A percentile compares a stretch with the other conserved stretches of the same genome.
These are phyloP conservation scores for Colletotrichum sp. DNA, from an alignment of 2,329 filamentous ascomycete species.

Conservation along the genomic window DNA sequence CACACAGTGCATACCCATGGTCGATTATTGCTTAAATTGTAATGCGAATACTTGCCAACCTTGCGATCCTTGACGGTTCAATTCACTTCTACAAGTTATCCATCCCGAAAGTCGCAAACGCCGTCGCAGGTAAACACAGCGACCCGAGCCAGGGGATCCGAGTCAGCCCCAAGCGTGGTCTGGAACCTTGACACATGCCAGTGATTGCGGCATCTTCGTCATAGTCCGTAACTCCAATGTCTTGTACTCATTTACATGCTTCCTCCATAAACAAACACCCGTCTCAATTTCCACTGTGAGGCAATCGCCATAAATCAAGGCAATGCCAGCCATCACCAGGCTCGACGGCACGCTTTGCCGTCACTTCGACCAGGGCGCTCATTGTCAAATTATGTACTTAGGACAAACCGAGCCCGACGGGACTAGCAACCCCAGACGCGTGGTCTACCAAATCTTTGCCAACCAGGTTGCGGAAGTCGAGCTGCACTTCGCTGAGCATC, in stretches of 20 bases:
- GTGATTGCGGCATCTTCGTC: background rate
- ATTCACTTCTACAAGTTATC: background rate
- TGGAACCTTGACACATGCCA: background rate
- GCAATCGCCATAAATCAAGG: background rate
- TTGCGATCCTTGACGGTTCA: background rate
- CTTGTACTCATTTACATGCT: background rate
- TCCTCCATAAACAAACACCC: background rate
- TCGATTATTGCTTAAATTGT: background rate
- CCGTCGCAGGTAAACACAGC: constrained; percentile 3
- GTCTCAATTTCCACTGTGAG: background rate
- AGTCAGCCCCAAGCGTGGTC: background rate
- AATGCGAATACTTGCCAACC: background rate
- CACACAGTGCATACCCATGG: background rate
- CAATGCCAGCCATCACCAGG: background rate
- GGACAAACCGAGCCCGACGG: constrained; percentile 49
- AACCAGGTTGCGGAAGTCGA: constrained; percentile 88
- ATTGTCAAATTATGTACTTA: constrained; percentile 5
- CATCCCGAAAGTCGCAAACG: background rate
- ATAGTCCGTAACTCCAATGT: background rate
- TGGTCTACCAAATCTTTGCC: constrained; percentile 57
- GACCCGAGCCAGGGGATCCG: background rate
- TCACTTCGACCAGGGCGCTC: background rate
- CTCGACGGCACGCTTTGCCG: background rate
- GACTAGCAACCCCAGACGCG: constrained; percentile 26
- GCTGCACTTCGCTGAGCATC: constrained; percentile 81